Base-by-base conservation (phyloP, 2,329 filamentous ascomycete genomes). In the Gremmenia infestans region DNA sequence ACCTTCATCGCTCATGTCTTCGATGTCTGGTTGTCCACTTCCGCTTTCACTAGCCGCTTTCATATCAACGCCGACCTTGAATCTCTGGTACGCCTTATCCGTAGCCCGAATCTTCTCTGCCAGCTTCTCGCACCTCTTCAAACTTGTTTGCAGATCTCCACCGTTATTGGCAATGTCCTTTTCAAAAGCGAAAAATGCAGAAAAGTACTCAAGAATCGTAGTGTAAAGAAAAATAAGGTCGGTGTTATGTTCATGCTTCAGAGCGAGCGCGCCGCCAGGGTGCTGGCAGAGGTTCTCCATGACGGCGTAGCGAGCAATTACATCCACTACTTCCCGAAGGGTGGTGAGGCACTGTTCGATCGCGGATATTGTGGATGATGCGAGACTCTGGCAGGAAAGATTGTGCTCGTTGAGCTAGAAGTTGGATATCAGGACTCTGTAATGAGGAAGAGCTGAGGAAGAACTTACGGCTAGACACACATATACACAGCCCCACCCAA, bases 271-370 rank as follows among this genome's bases (percentile, higher is more conserved):
- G 2, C 39, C 35, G 19, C 37, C 28, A 5, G 56, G 52, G 48
- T 60, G 57, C 3, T 59, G 48, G 48, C 60, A 63, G 5, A 64
- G 53, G 25, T 60, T 63, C 36, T 64, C 61, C 60, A 63, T 64
- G 6, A 63, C 62, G 14, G 56, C 53, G 36, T 63, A 64, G 7
- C 62, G 59, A 3, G 60, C 61, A 9, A 64, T 57, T n/a, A 62
- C 51, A 11, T 43, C 48, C 1, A 56, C 58, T 15, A 64, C 50
- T 25, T 55, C 56, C 35, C 50, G 51, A 17, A 62, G 50, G 7
- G 58, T 39, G 32, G 36, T 19, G 49, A 50, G 58, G 9, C 48
- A 54, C n/a, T 45, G 50, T 17, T 11, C n/a, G 19, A 45, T 17
- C 12, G 42, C 19, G 19, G 17, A 9, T 45, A 17, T 22, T 5